Percentiles rank a stretch among this genome's conserved stretches.
phyloP scores from a whole-genome alignment of 2,329 filamentous ascomycete species.

The Botryotinia narcissicola region DNA sequence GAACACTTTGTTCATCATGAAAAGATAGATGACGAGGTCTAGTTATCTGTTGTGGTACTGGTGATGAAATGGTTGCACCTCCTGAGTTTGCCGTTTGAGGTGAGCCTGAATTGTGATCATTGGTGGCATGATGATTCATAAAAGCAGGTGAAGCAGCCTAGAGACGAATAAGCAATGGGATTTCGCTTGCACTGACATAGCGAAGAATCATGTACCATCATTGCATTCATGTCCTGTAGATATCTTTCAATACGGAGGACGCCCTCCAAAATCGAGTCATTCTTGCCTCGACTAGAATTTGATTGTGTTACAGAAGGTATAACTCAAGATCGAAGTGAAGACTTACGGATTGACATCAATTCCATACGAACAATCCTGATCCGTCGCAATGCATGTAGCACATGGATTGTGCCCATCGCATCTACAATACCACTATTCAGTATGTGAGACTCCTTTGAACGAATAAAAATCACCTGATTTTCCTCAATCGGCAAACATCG shows the following conservation, averaged over 20 bases:
- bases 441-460: slow-evolving; percentile 7
- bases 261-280: slow-evolving; percentile 50
- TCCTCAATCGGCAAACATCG: slow-evolving; percentile 47
- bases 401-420: slow-evolving; percentile 50
- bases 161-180: background rate
- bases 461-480: slow-evolving; percentile 43
- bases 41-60: background rate
- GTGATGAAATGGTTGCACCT: background rate
- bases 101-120: slow-evolving; percentile 1
- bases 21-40: slow-evolving; percentile 4
- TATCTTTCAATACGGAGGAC: slow-evolving; percentile 48
- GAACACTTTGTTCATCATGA: slow-evolving; percentile 17
- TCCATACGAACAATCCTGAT: slow-evolving; percentile 36
- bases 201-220: slow-evolving; percentile 12
- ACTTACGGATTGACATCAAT: slow-evolving; percentile 36
- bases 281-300: slow-evolving; percentile 46
- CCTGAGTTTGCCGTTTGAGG: slow-evolving; percentile 4
- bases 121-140: background rate
- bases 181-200: background rate
- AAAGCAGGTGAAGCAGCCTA: slow-evolving; percentile 12
- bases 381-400: slow-evolving; percentile 28
- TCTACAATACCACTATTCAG: slow-evolving; percentile 34
- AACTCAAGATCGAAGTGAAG: background rate
- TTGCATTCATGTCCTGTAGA: slow-evolving; percentile 45
- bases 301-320: background rate